Percentiles rank a stretch among this genome's conserved stretches.
Evolutionary conservation across 2,329 filamentous ascomycete genomes (phyloP).

Genomic region (Cercospora sp.): DNA sequence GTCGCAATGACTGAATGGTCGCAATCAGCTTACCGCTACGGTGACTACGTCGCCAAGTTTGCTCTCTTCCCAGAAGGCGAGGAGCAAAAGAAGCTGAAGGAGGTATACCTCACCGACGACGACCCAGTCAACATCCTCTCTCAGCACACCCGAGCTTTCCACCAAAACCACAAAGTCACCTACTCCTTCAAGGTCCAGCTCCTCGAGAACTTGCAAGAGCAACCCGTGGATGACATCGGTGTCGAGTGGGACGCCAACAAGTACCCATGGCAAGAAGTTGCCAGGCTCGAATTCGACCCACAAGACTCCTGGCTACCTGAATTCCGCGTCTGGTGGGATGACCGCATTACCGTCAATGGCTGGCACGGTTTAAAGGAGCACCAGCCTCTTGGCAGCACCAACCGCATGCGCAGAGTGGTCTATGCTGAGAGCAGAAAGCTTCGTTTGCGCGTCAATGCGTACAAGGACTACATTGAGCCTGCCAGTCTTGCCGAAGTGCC

Average conservation of each 20-base stretch:
- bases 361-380: constrained; percentile 45
- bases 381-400: constrained; percentile 44
- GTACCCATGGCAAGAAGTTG: constrained; percentile 38
- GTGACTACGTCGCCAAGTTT: constrained; percentile 39
- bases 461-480: constrained; percentile 44
- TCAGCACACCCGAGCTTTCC: constrained; percentile 36
- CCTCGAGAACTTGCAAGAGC: constrained; percentile 38
- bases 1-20: constrained; percentile 40
- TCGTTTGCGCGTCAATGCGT: constrained; percentile 43
- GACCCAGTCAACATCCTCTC: constrained; percentile 39
- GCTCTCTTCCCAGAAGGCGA: constrained; percentile 37
- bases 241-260: constrained; percentile 38
- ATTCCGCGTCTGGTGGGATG: constrained; percentile 45
- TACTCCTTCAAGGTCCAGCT: constrained; percentile 40
- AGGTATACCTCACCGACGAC: constrained; percentile 31
- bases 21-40: constrained; percentile 40
- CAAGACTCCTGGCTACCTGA: constrained; percentile 45
- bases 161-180: constrained; percentile 38
- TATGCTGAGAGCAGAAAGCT: constrained; percentile 46
- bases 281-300: constrained; percentile 43
- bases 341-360: constrained; percentile 42
- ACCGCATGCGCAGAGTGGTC: constrained; percentile 44
- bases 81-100: constrained; percentile 34
- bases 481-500: constrained; percentile 41
- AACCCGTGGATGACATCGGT: constrained; percentile 40